Conservation (phyloP, 2,329 filamentous ascomycete species). For the Botrytis porri region DNA sequence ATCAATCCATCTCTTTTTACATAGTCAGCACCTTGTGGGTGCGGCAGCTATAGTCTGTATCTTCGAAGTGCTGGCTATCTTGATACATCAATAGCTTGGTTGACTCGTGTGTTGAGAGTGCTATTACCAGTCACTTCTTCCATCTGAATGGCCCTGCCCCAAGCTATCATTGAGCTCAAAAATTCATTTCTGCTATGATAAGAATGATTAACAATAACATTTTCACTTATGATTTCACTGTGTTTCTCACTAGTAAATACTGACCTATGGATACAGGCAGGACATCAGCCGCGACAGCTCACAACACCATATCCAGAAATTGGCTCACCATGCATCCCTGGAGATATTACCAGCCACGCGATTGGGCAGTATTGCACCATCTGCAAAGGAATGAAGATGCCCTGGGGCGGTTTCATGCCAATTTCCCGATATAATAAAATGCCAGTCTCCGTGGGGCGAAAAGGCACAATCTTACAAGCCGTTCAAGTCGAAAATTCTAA, state of each 20-base stretch:
- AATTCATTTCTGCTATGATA: not conserved
- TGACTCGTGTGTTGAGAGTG: not conserved
- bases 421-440: not conserved
- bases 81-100: not conserved
- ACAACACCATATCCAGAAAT: not conserved
- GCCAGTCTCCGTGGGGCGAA: not conserved
- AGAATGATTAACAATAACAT: not conserved
- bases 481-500: not conserved
- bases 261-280: not conserved
- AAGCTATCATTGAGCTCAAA: not conserved
- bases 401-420: not conserved
- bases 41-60: not conserved
- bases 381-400: constrained; percentile 7
- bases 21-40: not conserved
- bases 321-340: not conserved
- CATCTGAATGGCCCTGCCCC: fast-evolving
- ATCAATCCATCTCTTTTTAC: too few relatives aligned
- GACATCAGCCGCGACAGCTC: constrained; percentile 4
- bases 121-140: not conserved
- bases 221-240: fast-evolving
- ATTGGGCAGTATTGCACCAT: not conserved
- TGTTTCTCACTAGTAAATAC: not conserved
- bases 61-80: too few relatives aligned
- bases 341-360: not conserved
- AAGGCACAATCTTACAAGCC: not conserved